A percentile compares a stretch with the other conserved stretches of the same genome.
phyloP scores from a whole-genome alignment of 495 filamentous ascomycete genomes.

The Penicillium pulvis region DNA sequence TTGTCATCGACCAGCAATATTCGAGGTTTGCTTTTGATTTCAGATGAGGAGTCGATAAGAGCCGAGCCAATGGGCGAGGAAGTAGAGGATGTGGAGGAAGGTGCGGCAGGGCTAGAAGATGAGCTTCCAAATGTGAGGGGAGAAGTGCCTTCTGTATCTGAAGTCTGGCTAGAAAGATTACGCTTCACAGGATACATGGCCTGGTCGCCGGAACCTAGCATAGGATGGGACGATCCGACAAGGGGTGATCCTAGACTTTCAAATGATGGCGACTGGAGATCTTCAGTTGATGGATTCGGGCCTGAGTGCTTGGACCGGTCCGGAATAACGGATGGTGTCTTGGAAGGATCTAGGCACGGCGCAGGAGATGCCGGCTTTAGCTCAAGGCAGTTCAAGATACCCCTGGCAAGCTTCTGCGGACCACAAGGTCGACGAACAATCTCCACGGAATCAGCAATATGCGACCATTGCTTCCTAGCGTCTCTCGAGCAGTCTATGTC shows the following conservation, averaged over 20 bases:
- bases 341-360: neutral
- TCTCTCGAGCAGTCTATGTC: neutral
- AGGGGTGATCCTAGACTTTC: neutral
- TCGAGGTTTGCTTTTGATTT: slow-evolving; percentile 6
- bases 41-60: neutral
- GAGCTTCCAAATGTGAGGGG: neutral
- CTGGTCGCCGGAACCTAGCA: neutral
- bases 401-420: slow-evolving; percentile 61
- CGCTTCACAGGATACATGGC: neutral
- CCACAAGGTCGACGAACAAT: slow-evolving; percentile 54
- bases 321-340: neutral
- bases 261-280: neutral
- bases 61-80: neutral
- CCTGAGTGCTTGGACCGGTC: neutral
- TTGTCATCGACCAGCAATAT: slow-evolving; percentile 74
- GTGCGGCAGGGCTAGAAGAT: neutral
- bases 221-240: neutral
- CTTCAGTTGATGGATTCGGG: neutral
- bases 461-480: slow-evolving; percentile 11
- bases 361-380: neutral
- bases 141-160: neutral
- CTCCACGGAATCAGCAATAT: slow-evolving; percentile 30
- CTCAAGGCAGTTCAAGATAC: slow-evolving; percentile 38
- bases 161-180: neutral
- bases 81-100: neutral